Conservation (phyloP, 2,329 filamentous ascomycete genomes). For the Fusarium sp. region DNA sequence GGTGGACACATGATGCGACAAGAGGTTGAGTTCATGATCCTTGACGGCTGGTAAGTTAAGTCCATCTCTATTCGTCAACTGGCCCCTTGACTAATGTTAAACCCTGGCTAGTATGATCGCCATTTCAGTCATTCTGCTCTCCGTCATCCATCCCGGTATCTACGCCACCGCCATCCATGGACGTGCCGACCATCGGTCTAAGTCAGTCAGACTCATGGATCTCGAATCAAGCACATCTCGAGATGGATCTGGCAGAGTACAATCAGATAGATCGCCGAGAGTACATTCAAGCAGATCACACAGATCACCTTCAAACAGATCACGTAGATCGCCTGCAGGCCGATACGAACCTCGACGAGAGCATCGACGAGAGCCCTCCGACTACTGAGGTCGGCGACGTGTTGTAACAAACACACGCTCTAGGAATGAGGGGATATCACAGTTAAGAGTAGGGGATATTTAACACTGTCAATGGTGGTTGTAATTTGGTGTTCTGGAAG, state of each 20-base stretch:
- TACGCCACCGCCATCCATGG: not conserved
- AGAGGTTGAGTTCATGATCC: not conserved
- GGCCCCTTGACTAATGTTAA: rapidly evolving
- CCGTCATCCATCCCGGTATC: not conserved
- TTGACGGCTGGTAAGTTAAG: not conserved
- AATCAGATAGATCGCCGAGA: not conserved
- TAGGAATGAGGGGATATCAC: no score
- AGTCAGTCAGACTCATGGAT: not conserved
- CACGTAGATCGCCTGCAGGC: no score
- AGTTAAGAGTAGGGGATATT: not conserved
- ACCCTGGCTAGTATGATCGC: not conserved
- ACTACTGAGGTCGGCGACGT: not conserved
- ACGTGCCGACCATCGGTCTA: not conserved
- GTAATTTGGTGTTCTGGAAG: no score
- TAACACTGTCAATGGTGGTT: no score
- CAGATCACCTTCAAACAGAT: not conserved
- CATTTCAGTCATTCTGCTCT: not conserved
- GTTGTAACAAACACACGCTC: rapidly evolving
- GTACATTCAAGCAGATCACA: not conserved
- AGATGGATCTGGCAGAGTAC: not conserved
- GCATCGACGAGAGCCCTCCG: not conserved
- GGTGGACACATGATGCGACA: not conserved
- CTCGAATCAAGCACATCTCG: not conserved
- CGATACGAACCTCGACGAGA: not conserved
- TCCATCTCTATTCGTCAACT: rapidly evolving